These are phyloP conservation scores for Scedosporium minutisporum DNA, from an alignment of 2,329 filamentous ascomycete genomes.

Conservation along the genomic window DNA sequence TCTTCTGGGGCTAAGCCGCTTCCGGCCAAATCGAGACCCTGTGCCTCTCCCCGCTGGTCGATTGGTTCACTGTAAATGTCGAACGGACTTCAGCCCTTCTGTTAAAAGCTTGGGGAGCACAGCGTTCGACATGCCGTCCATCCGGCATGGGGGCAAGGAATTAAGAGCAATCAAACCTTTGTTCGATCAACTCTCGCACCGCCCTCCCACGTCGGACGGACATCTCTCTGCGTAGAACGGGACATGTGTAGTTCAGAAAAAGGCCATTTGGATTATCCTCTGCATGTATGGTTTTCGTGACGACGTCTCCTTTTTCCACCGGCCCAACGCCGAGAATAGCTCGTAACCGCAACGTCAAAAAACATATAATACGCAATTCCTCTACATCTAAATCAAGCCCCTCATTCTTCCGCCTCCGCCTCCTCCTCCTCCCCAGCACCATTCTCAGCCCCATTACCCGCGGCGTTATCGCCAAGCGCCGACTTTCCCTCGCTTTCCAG, in stretches of 20 bases:
- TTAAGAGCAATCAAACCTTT: too few species aligned
- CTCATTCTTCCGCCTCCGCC: slow-evolving; percentile 9
- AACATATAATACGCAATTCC: not conserved
- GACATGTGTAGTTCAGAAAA: not conserved
- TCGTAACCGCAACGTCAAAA: not conserved
- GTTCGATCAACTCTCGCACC: too few species aligned
- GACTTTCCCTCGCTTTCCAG: slow-evolving; percentile 62
- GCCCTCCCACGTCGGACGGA: too few species aligned
- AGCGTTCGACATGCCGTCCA: too few species aligned
- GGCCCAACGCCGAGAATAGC: not conserved
- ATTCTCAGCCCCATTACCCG: slow-evolving; percentile 8
- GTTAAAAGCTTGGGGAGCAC: too few species aligned
- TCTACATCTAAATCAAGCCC: not conserved
- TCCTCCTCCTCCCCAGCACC: slow-evolving; percentile 14
- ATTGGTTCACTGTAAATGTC: not conserved
- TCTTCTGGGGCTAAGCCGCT: not conserved
- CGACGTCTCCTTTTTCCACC: slow-evolving; percentile 1
- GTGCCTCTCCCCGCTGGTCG: too few species aligned
- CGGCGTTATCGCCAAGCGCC: slow-evolving; percentile 4
- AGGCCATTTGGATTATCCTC: not conserved
- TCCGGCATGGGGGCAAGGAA: too few species aligned
- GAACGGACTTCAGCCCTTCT: not conserved
- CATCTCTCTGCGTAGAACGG: not conserved
- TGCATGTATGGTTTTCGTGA: slow-evolving; percentile 1
- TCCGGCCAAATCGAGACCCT: not conserved